These are phyloP conservation scores for Penium margaritaceum DNA, from an alignment of 139 green algal species.

Conservation along the genomic window DNA sequence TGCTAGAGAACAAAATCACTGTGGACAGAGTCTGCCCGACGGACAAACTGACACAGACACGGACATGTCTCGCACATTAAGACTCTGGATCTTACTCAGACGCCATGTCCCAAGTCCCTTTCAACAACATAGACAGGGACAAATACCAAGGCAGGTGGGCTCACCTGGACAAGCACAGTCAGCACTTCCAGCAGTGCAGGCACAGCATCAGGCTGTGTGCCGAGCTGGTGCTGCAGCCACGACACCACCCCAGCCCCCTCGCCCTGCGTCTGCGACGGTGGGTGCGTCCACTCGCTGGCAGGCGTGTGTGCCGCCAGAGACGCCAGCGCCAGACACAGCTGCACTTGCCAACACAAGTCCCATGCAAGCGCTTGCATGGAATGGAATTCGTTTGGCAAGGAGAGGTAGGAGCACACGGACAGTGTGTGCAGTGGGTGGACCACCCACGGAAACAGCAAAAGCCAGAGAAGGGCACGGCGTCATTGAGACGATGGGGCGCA, in stretches of 20 bases:
- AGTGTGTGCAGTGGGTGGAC: neutral
- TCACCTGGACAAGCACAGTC: constrained; percentile 74
- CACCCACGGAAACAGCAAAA: neutral
- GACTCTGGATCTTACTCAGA: no score
- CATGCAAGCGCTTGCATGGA: neutral
- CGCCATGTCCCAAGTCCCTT: no score
- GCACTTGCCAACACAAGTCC: constrained; percentile 18
- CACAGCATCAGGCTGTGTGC: constrained; percentile 46
- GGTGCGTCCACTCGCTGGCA: constrained; percentile 61
- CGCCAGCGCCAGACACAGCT: constrained; percentile 79
- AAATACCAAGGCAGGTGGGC: no score
- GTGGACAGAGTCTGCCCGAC: no score
- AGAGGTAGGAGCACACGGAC: neutral
- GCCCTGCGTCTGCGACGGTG: no score
- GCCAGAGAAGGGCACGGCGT: neutral
- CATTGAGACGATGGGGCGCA: no score
- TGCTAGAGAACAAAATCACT: no score
- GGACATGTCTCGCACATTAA: no score
- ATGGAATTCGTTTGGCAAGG: neutral
- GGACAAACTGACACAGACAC: no score
- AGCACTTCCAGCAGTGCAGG: constrained; percentile 80
- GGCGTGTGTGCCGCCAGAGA: constrained; percentile 69
- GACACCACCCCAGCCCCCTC: constrained; percentile 52
- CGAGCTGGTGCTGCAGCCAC: constrained; percentile 56
- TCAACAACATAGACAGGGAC: no score